phyloP scores from a whole-genome alignment of 2,329 filamentous ascomycete species.

The Orbilia quercus region DNA sequence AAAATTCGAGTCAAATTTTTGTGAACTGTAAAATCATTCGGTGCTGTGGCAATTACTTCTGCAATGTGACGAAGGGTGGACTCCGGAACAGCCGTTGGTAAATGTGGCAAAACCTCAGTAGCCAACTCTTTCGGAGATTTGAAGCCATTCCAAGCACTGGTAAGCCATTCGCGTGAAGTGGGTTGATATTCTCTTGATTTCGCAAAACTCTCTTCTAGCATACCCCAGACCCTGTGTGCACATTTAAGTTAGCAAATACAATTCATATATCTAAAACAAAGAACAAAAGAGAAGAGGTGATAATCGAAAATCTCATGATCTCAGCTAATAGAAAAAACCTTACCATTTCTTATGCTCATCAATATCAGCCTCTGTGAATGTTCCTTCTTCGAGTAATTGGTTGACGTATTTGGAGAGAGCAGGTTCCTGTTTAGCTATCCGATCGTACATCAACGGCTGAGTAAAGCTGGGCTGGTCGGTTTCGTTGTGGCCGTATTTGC shows the following conservation, averaged over 20 bases:
- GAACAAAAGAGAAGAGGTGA: no score
- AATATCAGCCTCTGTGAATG: conserved; percentile 96
- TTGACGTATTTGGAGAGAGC: conserved; percentile 92
- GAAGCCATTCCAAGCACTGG: conserved; percentile 98
- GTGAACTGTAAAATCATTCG: conserved; percentile 88
- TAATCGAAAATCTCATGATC: no score
- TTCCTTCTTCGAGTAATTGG: conserved; percentile 89
- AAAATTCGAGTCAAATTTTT: conserved; percentile 98
- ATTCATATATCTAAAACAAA: not conserved
- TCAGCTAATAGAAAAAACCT: not conserved
- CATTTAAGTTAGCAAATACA: not conserved
- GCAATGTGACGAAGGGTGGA: conserved; percentile 83
- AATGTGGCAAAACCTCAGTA: conserved; percentile 90
- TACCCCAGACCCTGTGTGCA: conserved; percentile 79
- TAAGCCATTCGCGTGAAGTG: conserved; percentile 97
- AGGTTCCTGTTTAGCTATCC: conserved; percentile 83
- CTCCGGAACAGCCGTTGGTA: conserved; percentile 81
- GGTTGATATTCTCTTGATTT: conserved; percentile 98
- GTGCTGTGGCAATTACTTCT: conserved; percentile 78
- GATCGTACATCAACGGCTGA: conserved; percentile 99
- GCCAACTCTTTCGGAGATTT: conserved; percentile 98
- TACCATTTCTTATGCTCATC: conserved; percentile 98
- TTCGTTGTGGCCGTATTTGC: conserved; percentile 99
- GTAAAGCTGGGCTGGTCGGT: conserved; percentile 99
- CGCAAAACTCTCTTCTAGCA: conserved; percentile 97